phyloP scores from a whole-genome alignment of 2,329 filamentous ascomycete genomes.

The Aspergillus costaricaensis region DNA sequence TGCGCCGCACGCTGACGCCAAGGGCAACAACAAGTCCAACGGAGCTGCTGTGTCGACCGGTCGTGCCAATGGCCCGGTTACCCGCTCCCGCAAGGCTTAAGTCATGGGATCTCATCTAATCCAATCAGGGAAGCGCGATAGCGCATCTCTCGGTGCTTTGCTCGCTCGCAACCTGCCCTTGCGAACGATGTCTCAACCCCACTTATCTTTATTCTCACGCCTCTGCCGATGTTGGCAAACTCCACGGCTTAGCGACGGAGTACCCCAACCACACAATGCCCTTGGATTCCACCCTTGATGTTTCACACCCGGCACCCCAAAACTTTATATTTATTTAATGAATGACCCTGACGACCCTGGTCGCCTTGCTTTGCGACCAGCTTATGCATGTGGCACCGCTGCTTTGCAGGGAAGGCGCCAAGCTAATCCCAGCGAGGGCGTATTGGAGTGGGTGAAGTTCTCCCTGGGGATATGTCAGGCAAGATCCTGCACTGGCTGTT shows the following conservation, averaged over 20 bases:
- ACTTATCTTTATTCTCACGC: background rate
- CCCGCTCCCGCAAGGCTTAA: constrained; percentile 52
- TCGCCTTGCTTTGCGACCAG: constrained; percentile 25
- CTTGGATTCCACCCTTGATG: constrained; percentile 8
- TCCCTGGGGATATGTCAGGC: constrained; percentile 10
- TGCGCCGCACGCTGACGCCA: constrained; percentile 30
- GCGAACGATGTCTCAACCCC: background rate
- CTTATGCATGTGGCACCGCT: constrained; percentile 23
- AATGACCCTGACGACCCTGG: constrained; percentile 33
- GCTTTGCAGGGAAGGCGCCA: constrained; percentile 20
- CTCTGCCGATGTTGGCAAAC: background rate
- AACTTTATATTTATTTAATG: constrained; percentile 29
- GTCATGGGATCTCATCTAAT: background rate
- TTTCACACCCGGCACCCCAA: constrained; percentile 18
- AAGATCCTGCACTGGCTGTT: constrained; percentile 4
- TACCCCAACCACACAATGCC: background rate
- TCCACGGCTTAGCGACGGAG: background rate
- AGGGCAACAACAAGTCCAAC: constrained; percentile 34
- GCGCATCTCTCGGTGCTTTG: constrained; percentile 4
- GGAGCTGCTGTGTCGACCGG: constrained; percentile 38
- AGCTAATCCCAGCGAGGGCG: constrained; percentile 15
- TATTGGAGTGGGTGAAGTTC: constrained; percentile 18
- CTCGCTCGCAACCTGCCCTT: background rate
- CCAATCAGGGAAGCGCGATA: background rate
- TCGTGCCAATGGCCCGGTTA: constrained; percentile 47